Evolutionary conservation across 2,329 filamentous ascomycete genomes (phyloP), one percentile per base, ranked within the genome.

Genomic region (Talaromyces funiculosus): DNA sequence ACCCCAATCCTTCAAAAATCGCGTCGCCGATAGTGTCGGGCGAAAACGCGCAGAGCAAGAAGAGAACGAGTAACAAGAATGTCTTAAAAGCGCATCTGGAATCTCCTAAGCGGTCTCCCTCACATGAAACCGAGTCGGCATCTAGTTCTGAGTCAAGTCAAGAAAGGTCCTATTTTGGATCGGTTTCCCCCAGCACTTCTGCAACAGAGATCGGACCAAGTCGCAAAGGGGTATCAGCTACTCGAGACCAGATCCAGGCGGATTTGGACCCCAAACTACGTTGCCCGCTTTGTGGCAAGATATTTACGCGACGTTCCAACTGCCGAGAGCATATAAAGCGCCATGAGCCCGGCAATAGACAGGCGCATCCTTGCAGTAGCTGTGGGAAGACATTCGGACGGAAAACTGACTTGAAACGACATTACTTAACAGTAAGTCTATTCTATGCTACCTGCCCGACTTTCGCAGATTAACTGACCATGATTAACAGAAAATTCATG

Each of bases 291-390:
- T 96, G 92, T 69, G 86, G 87, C 6, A 90, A 88, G 72, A 82
- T 88, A 16, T 96, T 96, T 72, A 90, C 90, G 65, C 82, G 92
- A 63, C 88, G 85, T 68, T 95, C 93, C 78, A 96, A 96, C 75
- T 90, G 87, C 77, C 92, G 90, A 69, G 89, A 90, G 31, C 92
- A 96, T 72, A 83, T 92, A 81, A 88, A 92, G 69, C 92, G 87
- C 0, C 92, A 96, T 70, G 86, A 94, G 69, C 86, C 90, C 14
- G 82, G 84, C 62, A 82, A 88, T 60, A 84, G 85, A 67, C 90
- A 89, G 67, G 86, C 87, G 0, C 88, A 90, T 68, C 80, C 81
- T 1, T 96, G 92, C 73, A 73, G 80, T 2, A 82, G 81, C 57
- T 96, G 92, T 75, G 81, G 77, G 65, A 90, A 88, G 76, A 84